Conservation (phyloP, 164 flowering plant species). For the Macadamia integrifolia region DNA sequence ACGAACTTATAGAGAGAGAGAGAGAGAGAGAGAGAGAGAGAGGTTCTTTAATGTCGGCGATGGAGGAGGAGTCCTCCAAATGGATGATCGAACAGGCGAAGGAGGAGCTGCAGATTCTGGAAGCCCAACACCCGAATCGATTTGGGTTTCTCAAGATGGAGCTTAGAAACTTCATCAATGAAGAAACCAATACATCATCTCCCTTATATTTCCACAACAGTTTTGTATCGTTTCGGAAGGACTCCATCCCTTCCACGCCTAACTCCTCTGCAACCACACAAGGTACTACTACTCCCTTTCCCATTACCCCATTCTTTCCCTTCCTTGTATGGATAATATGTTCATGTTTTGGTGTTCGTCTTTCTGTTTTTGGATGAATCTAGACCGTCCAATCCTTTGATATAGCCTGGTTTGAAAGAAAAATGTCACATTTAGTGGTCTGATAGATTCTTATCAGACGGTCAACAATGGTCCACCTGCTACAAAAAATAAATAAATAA, state of each 20-base stretch:
- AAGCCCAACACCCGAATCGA: conserved; percentile 24
- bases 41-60: too few relatives aligned
- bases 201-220: background rate
- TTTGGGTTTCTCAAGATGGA: conserved; percentile 25
- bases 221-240: too few relatives aligned
- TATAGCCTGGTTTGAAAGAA: too few relatives aligned
- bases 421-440: too few relatives aligned
- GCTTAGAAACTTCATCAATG: conserved; percentile 25
- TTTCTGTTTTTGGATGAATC: background rate
- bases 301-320: too few relatives aligned
- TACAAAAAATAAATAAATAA: too few relatives aligned
- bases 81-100: conserved; percentile 21
- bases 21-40: too few relatives aligned
- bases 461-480: too few relatives aligned
- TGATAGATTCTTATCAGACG: too few relatives aligned
- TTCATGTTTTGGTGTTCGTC: too few relatives aligned
- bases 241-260: background rate
- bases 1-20: too few relatives aligned
- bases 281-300: background rate
- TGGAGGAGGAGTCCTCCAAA: background rate
- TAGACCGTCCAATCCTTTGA: background rate
- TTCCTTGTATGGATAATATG: too few relatives aligned
- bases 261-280: conserved; percentile 9
- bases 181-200: conserved; percentile 6
- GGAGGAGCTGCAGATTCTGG: conserved; percentile 27